A percentile compares a stretch with the other conserved stretches of the same genome.
phyloP scores from a whole-genome alignment of 306 rosid species.

The Mucuna pruriens region DNA sequence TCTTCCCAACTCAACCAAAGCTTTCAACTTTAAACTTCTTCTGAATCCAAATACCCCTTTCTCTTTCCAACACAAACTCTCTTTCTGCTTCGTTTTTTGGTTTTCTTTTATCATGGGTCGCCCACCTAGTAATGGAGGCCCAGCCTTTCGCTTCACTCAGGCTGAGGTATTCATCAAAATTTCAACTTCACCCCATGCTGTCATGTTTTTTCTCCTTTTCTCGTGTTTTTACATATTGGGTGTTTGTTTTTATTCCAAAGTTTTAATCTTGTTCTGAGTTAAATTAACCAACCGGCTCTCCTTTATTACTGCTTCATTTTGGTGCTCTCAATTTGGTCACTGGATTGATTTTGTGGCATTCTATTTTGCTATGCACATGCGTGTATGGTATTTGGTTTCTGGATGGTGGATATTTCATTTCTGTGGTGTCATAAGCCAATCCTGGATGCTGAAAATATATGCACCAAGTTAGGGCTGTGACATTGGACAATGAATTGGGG shows the following conservation, averaged over 20 bases:
- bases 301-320: slow-evolving; percentile 3
- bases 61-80: background rate
- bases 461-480: background rate
- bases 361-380: background rate
- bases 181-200: background rate
- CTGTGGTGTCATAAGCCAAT: background rate
- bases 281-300: background rate
- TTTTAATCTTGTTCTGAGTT: background rate
- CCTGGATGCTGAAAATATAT: background rate
- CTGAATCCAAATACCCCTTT: background rate
- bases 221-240: background rate
- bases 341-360: background rate
- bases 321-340: background rate
- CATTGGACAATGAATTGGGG: background rate
- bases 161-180: slow-evolving; percentile 61
- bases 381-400: background rate
- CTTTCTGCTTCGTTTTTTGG: background rate
- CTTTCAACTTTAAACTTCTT: background rate
- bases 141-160: slow-evolving; percentile 89
- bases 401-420: background rate
- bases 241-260: background rate
- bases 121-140: slow-evolving; percentile 97
- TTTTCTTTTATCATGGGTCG: slow-evolving; percentile 68
- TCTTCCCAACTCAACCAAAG: background rate
- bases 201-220: background rate